Evolutionary conservation across 257 asterid species (phyloP).

Genomic region (Przewalskia tangutica): DNA sequence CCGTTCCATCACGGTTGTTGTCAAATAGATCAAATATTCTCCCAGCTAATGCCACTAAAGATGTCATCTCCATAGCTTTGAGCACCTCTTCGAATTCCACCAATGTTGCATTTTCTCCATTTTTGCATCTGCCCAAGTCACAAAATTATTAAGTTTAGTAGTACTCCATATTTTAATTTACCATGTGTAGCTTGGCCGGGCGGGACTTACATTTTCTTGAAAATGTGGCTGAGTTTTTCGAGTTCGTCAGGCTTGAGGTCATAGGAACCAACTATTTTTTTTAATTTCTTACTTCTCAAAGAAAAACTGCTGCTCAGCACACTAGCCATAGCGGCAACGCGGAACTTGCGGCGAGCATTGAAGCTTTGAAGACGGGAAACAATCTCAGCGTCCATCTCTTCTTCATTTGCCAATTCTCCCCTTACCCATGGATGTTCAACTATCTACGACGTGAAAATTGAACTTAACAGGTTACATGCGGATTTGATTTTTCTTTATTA

Average conservation of each 20-base stretch:
- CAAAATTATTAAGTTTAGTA: neutral
- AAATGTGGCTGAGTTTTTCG: constrained; percentile 48
- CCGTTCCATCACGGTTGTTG: constrained; percentile 68
- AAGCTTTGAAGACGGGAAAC: constrained; percentile 61
- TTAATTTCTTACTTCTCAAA: constrained; percentile 53
- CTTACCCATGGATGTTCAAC: constrained; percentile 76
- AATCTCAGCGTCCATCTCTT: constrained; percentile 71
- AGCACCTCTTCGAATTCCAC: constrained; percentile 65
- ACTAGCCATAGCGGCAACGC: constrained; percentile 89
- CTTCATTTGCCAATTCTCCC: constrained; percentile 67
- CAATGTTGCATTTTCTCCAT: constrained; percentile 61
- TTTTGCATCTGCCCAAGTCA: constrained; percentile 38
- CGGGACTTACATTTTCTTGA: constrained; percentile 51
- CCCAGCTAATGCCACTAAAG: constrained; percentile 55
- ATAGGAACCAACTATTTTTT: constrained; percentile 65
- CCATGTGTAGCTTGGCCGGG: no score
- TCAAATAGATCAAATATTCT: constrained; percentile 73
- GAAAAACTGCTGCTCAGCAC: constrained; percentile 72
- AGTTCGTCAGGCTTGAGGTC: constrained; percentile 82
- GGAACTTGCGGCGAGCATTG: constrained; percentile 76
- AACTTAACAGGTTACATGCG: no score
- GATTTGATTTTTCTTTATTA: no score
- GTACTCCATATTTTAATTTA: neutral
- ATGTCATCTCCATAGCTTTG: constrained; percentile 65
- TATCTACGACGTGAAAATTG: constrained; percentile 22